Percentiles rank a stretch among this genome's conserved stretches.
phyloP scores from a whole-genome alignment of 129 eudicot genomes.

The Cynara cardunculus region DNA sequence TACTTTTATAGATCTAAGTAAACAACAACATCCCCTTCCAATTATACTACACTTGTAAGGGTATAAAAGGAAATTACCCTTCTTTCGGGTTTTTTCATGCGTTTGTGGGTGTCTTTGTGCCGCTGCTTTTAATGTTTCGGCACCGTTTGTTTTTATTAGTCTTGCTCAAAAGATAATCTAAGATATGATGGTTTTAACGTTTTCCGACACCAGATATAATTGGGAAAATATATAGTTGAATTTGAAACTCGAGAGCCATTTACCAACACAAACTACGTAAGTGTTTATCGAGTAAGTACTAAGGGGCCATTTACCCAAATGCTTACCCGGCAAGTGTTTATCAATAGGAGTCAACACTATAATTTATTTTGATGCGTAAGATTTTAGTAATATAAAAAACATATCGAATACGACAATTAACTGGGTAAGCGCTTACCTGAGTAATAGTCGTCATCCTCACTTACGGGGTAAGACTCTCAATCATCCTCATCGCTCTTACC shows the following conservation, averaged over 20 bases:
- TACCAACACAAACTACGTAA: not conserved
- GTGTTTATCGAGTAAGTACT: no score
- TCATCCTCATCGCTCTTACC: no score
- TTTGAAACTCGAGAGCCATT: not conserved
- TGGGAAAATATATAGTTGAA: not conserved
- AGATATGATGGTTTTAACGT: not conserved
- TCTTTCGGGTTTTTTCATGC: conserved; percentile 13
- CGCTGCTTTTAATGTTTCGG: conserved; percentile 3
- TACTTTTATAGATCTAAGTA: conserved; percentile 3
- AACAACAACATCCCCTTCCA: conserved; percentile 2
- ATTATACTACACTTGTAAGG: conserved; percentile 10
- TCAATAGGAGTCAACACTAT: no score
- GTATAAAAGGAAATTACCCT: conserved; percentile 5
- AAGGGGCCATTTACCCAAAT: no score
- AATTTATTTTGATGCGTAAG: no score
- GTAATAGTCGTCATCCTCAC: no score
- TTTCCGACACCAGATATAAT: not conserved
- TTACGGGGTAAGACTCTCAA: no score
- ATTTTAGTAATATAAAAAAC: no score
- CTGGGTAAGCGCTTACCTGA: no score
- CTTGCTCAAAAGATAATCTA: not conserved
- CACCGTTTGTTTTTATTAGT: conserved; percentile 10
- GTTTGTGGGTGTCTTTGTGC: conserved; percentile 13
- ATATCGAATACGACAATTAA: no score
- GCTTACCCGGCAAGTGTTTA: no score